phyloP scores from a whole-genome alignment of 768 basidiomycete species.

The Kondoa subrosea region DNA sequence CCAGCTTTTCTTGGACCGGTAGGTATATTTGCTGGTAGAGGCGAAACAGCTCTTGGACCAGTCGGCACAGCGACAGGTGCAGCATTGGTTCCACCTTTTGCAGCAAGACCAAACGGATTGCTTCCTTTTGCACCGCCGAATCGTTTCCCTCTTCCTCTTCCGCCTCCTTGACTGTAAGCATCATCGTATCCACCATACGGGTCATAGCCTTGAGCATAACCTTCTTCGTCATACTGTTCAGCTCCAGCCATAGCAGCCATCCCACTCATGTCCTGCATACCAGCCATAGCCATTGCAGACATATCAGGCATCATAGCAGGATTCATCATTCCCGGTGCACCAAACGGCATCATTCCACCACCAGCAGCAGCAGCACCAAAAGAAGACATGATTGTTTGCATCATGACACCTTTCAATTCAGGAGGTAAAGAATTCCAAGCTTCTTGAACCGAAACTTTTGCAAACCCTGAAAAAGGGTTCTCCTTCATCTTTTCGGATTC shows the following conservation, averaged over 20 bases:
- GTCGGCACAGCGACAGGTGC: background rate
- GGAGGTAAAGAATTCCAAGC: slow-evolving; percentile 27
- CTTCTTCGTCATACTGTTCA: background rate
- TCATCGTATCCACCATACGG: background rate
- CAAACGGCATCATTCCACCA: slow-evolving; percentile 23
- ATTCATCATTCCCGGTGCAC: slow-evolving; percentile 34
- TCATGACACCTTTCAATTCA: slow-evolving; percentile 26
- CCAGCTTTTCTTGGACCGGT: slow-evolving; percentile 2
- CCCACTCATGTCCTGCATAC: background rate
- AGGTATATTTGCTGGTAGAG: slow-evolving; percentile 1
- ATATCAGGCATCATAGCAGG: slow-evolving; percentile 66
- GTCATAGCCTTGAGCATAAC: background rate
- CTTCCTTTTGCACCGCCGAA: background rate
- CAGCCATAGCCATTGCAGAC: background rate
- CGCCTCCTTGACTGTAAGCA: background rate
- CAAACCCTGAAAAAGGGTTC: slow-evolving; percentile 40
- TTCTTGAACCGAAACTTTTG: slow-evolving; percentile 18
- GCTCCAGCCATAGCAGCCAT: background rate
- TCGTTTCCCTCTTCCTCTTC: background rate
- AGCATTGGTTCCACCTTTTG: background rate
- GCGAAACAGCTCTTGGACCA: slow-evolving; percentile 1
- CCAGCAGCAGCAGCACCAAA: slow-evolving; percentile 33
- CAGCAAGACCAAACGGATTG: background rate
- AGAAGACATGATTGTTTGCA: slow-evolving; percentile 37
- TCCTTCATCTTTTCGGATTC: slow-evolving; percentile 61